Evolutionary conservation across 2,329 filamentous ascomycete genomes (phyloP).

Genomic region (Scolecobasidium constrictum): DNA sequence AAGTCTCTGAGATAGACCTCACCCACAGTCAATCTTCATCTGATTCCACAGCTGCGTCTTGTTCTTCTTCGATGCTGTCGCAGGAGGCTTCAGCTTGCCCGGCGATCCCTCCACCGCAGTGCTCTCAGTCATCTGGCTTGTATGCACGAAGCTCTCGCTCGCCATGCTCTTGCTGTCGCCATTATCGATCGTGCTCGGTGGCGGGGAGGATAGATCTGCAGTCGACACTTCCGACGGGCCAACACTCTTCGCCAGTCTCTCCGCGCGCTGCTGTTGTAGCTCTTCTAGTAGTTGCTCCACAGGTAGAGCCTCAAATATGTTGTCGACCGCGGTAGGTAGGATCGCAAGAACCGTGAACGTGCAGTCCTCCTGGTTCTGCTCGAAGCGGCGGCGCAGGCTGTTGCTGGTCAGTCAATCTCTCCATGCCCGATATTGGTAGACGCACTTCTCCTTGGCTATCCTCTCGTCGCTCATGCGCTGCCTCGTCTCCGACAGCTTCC

Average conservation of each 20-base stretch:
- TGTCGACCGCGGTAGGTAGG: slow-evolving; percentile 80
- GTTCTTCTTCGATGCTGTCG: slow-evolving; percentile 55
- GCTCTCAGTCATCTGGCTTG: slow-evolving; percentile 55
- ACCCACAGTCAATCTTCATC: slow-evolving; percentile 84
- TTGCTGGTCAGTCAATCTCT: slow-evolving; percentile 1
- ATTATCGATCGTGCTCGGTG: slow-evolving; percentile 73
- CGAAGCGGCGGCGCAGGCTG: slow-evolving; percentile 87
- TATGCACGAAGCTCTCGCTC: slow-evolving; percentile 73
- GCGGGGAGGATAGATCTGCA: slow-evolving; percentile 45
- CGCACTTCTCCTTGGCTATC: slow-evolving; percentile 92
- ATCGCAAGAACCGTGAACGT: slow-evolving; percentile 96
- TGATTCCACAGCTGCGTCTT: slow-evolving; percentile 97
- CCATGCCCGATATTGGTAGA: slow-evolving; percentile 6
- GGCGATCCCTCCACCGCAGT: not conserved
- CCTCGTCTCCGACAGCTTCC: slow-evolving; percentile 83
- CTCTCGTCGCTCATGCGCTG: slow-evolving; percentile 95
- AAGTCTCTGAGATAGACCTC: not conserved
- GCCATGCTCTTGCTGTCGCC: slow-evolving; percentile 52
- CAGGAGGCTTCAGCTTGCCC: slow-evolving; percentile 11
- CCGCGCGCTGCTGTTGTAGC: slow-evolving; percentile 83
- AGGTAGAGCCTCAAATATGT: slow-evolving; percentile 76
- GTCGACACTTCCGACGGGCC: slow-evolving; percentile 44
- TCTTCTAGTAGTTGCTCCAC: slow-evolving; percentile 90
- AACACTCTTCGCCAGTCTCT: slow-evolving; percentile 52
- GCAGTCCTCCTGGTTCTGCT: slow-evolving; percentile 98